These are phyloP conservation scores for Cercospora nicotianae DNA, from an alignment of 2,329 filamentous ascomycete genomes.

Conservation along the genomic window DNA sequence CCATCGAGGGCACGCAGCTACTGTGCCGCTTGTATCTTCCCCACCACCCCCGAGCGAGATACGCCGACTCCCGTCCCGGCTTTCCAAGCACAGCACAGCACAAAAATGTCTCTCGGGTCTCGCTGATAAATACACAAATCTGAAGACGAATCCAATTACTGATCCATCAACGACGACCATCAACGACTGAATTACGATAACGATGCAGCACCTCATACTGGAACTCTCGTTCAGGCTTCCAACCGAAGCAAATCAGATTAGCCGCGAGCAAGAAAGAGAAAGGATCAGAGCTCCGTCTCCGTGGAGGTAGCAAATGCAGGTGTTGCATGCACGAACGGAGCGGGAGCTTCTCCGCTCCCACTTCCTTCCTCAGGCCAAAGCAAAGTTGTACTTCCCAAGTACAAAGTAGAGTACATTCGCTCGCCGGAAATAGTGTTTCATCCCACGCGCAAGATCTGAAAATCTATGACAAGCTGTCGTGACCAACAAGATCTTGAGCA, in stretches of 20 bases:
- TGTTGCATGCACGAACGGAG: neutral
- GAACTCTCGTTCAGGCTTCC: neutral
- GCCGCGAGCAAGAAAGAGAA: neutral
- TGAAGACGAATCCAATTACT: neutral
- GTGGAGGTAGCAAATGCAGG: neutral
- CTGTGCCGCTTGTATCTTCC: neutral
- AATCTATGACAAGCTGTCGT: neutral
- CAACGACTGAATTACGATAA: neutral
- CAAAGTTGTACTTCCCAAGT: neutral
- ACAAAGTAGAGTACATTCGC: neutral
- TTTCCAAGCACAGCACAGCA: neutral
- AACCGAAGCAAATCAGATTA: neutral
- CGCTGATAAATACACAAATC: neutral
- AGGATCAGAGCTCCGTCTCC: neutral
- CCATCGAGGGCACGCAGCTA: neutral
- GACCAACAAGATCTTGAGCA: neutral
- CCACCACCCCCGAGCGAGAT: neutral
- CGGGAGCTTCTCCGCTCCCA: neutral
- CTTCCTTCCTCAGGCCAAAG: neutral
- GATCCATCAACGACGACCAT: neutral
- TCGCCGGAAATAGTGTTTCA: neutral
- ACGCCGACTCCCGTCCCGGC: neutral
- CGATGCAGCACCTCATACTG: no score
- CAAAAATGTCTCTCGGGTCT: neutral
- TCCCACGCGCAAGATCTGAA: neutral